These are phyloP conservation scores for Stemphylium lycopersici DNA, from an alignment of 2,329 filamentous ascomycete genomes.

Conservation along the genomic window DNA sequence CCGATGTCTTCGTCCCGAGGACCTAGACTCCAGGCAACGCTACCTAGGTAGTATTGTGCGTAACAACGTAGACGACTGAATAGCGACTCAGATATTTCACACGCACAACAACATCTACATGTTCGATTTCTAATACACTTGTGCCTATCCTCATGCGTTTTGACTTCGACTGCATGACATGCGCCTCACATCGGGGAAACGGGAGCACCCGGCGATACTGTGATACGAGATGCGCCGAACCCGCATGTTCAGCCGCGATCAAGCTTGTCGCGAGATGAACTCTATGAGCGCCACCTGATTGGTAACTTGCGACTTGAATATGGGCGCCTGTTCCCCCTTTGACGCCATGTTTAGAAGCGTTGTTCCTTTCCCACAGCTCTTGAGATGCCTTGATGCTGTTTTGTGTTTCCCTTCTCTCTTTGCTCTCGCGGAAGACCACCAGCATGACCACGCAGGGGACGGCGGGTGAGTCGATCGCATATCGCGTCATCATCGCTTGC, in stretches of 20 bases:
- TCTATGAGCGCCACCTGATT: neutral
- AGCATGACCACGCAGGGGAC: neutral
- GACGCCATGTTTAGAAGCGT: neutral
- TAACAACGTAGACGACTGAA: neutral
- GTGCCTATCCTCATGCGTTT: neutral
- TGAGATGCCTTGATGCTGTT: neutral
- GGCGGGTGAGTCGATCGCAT: conserved; percentile 19
- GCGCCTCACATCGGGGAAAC: neutral
- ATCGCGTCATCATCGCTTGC: conserved; percentile 19
- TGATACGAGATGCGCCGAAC: neutral
- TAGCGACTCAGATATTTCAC: no score
- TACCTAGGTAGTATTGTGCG: no score
- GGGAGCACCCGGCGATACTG: neutral
- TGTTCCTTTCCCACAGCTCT: neutral
- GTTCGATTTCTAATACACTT: neutral
- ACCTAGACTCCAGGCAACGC: no score
- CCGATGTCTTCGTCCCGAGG: no score
- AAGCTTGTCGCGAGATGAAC: neutral
- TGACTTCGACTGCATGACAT: neutral
- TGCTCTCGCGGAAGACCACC: neutral
- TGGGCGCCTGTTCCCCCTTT: neutral
- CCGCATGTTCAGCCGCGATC: neutral
- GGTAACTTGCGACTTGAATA: neutral
- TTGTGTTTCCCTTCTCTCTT: neutral
- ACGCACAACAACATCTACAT: neutral